These are phyloP conservation scores for Kluyveromyces siamensis DNA, from an alignment of 805 yeast species.

Conservation along the genomic window DNA sequence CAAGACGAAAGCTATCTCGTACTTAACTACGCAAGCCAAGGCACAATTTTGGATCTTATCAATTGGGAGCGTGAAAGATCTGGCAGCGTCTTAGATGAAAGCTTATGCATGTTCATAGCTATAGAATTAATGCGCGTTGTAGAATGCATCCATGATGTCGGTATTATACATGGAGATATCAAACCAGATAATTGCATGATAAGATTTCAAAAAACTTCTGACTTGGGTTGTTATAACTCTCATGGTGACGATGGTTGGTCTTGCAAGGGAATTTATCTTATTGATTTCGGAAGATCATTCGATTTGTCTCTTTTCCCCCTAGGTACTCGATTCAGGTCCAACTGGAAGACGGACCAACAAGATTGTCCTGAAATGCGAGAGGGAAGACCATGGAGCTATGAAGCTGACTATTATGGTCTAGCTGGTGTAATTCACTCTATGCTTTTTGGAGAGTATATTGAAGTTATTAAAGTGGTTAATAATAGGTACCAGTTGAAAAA, in stretches of 20 bases:
- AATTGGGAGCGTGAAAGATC: conserved; percentile 35
- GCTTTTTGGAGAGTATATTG: conserved; percentile 61
- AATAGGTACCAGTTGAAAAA: conserved; percentile 32
- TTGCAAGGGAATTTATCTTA: conserved; percentile 47
- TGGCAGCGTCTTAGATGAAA: conserved; percentile 44
- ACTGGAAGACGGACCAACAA: conserved; percentile 53
- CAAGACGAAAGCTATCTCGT: conserved; percentile 62
- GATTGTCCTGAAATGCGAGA: conserved; percentile 67
- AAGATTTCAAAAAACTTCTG: conserved; percentile 31
- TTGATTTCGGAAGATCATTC: conserved; percentile 77
- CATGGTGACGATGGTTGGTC: conserved; percentile 39
- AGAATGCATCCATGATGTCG: conserved; percentile 51
- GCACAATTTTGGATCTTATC: conserved; percentile 63
- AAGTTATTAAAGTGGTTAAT: conserved; percentile 27
- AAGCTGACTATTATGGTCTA: conserved; percentile 76
- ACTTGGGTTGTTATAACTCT: conserved; percentile 24
- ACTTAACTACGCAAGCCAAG: conserved; percentile 56
- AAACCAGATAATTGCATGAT: conserved; percentile 85
- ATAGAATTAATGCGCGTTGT: conserved; percentile 54
- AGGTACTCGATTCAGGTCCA: conserved; percentile 45
- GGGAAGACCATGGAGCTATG: conserved; percentile 59
- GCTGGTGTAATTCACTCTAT: conserved; percentile 68
- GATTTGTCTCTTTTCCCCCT: conserved; percentile 52
- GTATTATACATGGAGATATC: conserved; percentile 76
- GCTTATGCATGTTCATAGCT: conserved; percentile 51